phyloP scores from a whole-genome alignment of 2,329 filamentous ascomycete genomes.

The Colletotrichum sp. region DNA sequence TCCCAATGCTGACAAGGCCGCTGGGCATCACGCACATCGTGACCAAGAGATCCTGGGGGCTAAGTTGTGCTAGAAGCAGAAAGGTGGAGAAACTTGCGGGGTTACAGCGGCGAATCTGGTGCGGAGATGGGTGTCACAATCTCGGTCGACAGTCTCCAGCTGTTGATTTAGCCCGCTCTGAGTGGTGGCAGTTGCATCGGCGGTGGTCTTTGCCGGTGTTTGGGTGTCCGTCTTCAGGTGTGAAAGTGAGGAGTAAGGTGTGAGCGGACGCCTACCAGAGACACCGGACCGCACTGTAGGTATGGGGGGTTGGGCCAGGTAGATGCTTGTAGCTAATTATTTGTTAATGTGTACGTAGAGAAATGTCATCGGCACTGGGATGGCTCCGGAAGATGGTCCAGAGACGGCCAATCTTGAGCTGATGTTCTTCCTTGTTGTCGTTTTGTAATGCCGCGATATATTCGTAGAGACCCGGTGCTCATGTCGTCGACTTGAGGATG shows the following conservation, averaged over 20 bases:
- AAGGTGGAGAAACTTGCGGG: conserved; percentile 22
- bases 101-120: conserved; percentile 18
- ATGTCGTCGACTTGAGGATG: neutral
- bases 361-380: neutral
- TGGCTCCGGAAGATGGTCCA: neutral
- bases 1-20: conserved; percentile 21
- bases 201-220: neutral
- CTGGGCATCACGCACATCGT: conserved; percentile 17
- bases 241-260: neutral
- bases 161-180: neutral
- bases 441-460: too few relatives aligned
- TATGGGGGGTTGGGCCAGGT: neutral
- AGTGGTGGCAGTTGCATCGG: neutral
- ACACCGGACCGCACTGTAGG: neutral
- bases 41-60: conserved; percentile 12
- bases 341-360: neutral
- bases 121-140: conserved; percentile 19
- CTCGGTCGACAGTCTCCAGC: conserved; percentile 1
- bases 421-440: neutral
- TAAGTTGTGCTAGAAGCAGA: conserved; percentile 17
- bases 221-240: neutral
- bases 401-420: neutral
- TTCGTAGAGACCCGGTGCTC: neutral
- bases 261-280: neutral
- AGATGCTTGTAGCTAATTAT: conserved; percentile 12